Conservation (phyloP, 2,329 filamentous ascomycete genomes). For the Trichoderma breve region DNA sequence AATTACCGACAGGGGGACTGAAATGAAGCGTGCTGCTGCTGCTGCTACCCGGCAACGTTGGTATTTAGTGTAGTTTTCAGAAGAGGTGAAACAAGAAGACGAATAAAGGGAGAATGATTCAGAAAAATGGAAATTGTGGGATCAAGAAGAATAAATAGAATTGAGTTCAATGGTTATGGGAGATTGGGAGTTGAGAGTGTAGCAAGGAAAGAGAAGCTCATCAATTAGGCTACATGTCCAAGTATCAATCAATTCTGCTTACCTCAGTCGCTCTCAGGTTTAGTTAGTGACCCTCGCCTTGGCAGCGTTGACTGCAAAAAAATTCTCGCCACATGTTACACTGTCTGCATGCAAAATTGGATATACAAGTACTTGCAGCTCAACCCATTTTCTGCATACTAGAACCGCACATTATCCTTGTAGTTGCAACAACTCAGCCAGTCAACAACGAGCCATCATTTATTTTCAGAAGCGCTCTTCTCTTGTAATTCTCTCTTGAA, state of each 20-base stretch:
- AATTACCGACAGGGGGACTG: constrained; percentile 10
- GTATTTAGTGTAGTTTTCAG: background rate
- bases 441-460: background rate
- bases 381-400: background rate
- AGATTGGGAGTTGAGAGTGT: background rate
- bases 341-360: background rate
- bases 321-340: constrained; percentile 3
- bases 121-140: background rate
- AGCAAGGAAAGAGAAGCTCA: background rate
- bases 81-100: background rate
- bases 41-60: constrained; percentile 1
- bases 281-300: background rate
- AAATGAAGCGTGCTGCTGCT: background rate
- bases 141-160: background rate
- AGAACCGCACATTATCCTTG: background rate
- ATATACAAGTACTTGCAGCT: background rate
- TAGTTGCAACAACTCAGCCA: background rate
- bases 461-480: background rate
- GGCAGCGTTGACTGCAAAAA: background rate
- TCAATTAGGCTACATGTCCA: too few relatives aligned
- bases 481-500: background rate
- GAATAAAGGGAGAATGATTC: background rate
- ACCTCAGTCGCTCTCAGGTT: background rate
- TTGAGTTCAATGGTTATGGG: background rate
- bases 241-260: background rate